Percentiles rank a stretch among this genome's conserved stretches.
Evolutionary conservation across 352 stramenopile genomes (phyloP).

Genomic region (Globisporangium cystogenes): DNA sequence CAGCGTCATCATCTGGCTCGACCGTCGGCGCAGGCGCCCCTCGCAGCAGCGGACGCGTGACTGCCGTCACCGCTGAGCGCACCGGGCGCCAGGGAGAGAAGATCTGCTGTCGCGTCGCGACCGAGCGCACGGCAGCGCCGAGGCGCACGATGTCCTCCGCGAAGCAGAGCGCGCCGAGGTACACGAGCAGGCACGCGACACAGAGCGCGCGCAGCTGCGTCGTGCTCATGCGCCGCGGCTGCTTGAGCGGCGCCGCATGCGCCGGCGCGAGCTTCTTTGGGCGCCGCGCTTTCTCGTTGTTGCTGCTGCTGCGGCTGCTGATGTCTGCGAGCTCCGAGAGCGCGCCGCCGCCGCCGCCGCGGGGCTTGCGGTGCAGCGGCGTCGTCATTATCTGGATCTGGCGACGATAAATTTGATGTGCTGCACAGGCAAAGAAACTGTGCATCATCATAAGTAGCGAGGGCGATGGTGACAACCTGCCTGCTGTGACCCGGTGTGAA

Average conservation of each 20-base stretch:
- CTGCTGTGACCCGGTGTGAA: too few species aligned
- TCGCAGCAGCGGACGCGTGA: neutral
- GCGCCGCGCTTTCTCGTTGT: neutral
- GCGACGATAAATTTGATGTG: too few species aligned
- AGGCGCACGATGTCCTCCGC: slow-evolving; percentile 13
- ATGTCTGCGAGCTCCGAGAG: neutral
- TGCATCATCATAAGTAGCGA: too few species aligned
- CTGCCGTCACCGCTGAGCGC: slow-evolving; percentile 12
- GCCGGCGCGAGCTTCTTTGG: neutral
- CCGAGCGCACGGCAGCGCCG: slow-evolving; percentile 10
- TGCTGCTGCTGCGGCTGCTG: neutral
- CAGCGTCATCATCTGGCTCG: neutral
- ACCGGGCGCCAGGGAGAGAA: slow-evolving; percentile 14
- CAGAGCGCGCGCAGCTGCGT: slow-evolving; percentile 14
- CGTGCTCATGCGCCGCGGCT: slow-evolving; percentile 14
- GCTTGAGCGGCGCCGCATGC: neutral
- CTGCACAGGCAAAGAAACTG: too few species aligned
- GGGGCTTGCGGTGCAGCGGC: neutral
- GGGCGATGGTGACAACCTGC: too few species aligned
- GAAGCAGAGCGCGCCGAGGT: slow-evolving; percentile 11
- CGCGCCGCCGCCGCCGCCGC: neutral
- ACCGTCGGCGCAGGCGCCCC: neutral
- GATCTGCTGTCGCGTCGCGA: slow-evolving; percentile 11
- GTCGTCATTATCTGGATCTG: neutral
- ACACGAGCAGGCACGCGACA: slow-evolving; percentile 15